phyloP scores from a whole-genome alignment of 164 flowering plant genomes.

The Litsea cubeba region DNA sequence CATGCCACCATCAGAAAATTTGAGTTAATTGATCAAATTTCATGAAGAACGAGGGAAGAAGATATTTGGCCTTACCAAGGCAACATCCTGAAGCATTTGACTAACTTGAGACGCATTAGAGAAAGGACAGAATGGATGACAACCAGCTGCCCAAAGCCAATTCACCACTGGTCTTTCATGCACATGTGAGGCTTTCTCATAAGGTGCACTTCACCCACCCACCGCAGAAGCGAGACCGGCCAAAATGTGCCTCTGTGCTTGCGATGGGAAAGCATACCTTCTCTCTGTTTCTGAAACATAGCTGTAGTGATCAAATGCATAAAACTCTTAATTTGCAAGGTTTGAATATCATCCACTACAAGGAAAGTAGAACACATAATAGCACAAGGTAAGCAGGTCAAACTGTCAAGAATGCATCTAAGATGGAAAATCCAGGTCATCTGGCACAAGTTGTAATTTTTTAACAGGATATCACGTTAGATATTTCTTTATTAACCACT shows the following conservation, averaged over 20 bases:
- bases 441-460: no score
- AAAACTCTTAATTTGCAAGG: background rate
- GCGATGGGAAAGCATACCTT: constrained; percentile 73
- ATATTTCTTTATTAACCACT: no score
- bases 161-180: constrained; percentile 91
- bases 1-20: background rate
- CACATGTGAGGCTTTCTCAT: constrained; percentile 88
- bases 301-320: constrained; percentile 26
- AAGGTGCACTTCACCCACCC: constrained; percentile 96
- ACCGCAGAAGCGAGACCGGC: constrained; percentile 94
- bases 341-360: background rate
- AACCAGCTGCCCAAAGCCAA: constrained; percentile 97
- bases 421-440: no score
- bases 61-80: constrained; percentile 53
- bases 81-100: constrained; percentile 90
- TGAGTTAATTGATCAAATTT: background rate
- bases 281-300: constrained; percentile 93
- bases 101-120: constrained; percentile 86
- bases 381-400: background rate
- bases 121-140: constrained; percentile 99
- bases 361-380: no score
- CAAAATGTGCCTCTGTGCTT: constrained; percentile 87
- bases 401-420: background rate
- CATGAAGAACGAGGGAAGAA: background rate
- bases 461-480: no score